phyloP scores from a whole-genome alignment of 768 basidiomycete genomes.

The Xerocomellus dryophilus region DNA sequence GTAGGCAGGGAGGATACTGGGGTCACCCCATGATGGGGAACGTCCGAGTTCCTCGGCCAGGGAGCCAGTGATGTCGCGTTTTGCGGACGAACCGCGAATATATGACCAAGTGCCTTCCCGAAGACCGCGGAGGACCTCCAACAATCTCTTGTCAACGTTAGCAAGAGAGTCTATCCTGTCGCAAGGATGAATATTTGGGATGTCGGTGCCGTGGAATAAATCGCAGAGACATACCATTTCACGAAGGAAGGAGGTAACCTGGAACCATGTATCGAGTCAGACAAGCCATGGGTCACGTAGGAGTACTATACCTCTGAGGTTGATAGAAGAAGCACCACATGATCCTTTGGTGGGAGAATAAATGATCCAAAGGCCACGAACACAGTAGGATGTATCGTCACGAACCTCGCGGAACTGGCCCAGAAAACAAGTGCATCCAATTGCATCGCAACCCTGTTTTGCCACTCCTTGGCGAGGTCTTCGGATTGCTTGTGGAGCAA shows the following conservation, averaged over 20 bases:
- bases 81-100: constrained; percentile 36
- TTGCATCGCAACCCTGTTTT: constrained; percentile 39
- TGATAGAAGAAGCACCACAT: constrained; percentile 90
- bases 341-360: constrained; percentile 46
- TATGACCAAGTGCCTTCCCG: constrained; percentile 64
- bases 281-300: background rate
- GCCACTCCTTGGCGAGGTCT: constrained; percentile 27
- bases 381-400: background rate
- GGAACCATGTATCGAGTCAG: constrained; percentile 6
- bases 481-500: constrained; percentile 15
- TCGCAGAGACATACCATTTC: constrained; percentile 47
- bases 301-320: constrained; percentile 53
- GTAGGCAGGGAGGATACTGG: constrained; percentile 53
- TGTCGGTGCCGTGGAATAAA: background rate
- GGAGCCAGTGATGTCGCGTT: constrained; percentile 41
- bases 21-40: constrained; percentile 63
- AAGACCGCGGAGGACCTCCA: constrained; percentile 51
- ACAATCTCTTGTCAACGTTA: constrained; percentile 58
- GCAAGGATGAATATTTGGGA: background rate
- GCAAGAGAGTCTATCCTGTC: constrained; percentile 66
- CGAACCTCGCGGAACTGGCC: constrained; percentile 72
- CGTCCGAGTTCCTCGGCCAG: constrained; percentile 57
- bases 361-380: background rate
- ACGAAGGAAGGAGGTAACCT: constrained; percentile 48
- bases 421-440: constrained; percentile 74